Conservation (phyloP, 768 basidiomycete genomes). For the Termitomyces sp. region DNA sequence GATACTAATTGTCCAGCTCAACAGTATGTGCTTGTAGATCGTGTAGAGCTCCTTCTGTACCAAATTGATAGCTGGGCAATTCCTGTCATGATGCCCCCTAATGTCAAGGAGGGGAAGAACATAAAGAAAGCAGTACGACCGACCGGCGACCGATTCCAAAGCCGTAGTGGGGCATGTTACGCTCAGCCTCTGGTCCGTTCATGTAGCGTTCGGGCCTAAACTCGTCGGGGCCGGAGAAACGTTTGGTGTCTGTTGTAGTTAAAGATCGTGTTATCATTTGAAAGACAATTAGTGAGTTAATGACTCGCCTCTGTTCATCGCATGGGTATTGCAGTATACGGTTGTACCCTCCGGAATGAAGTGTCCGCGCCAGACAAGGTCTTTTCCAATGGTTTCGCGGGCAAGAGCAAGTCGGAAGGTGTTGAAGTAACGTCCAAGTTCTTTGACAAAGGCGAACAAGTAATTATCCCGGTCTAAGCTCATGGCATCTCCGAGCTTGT, state of each 20-base stretch:
- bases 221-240: constrained; percentile 13
- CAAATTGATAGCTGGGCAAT: constrained; percentile 16
- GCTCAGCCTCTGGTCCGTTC: constrained; percentile 16
- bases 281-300: not conserved
- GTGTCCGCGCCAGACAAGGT: constrained; percentile 15
- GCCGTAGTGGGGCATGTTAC: constrained; percentile 16
- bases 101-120: not conserved
- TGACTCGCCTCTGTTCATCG: constrained; percentile 14
- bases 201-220: constrained; percentile 17
- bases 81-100: constrained; percentile 1
- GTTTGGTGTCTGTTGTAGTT: constrained; percentile 8
- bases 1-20: constrained; percentile 13
- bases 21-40: constrained; percentile 14
- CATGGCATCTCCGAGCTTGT: constrained; percentile 9
- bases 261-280: not conserved
- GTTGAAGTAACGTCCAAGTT: constrained; percentile 16
- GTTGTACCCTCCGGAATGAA: constrained; percentile 16
- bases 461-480: constrained; percentile 13
- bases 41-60: constrained; percentile 17
- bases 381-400: constrained; percentile 16
- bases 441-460: constrained; percentile 16
- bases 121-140: not conserved
- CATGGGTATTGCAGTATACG: constrained; percentile 16
- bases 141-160: constrained; percentile 18
- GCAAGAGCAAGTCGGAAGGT: constrained; percentile 16